phyloP scores from a whole-genome alignment of 306 rosid species.

The Quercus wislizeni region DNA sequence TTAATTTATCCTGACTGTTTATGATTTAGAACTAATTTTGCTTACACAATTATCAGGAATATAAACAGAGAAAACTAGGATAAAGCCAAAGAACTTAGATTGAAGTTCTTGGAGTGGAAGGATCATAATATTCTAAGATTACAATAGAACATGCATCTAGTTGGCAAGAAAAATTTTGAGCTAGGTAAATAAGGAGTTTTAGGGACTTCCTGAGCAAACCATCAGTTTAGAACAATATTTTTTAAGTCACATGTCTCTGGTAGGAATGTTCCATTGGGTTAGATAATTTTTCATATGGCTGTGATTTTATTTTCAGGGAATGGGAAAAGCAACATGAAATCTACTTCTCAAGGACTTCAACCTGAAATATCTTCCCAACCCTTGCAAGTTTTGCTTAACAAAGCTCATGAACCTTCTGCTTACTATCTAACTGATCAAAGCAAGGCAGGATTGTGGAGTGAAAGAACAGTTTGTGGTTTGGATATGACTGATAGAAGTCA shows the following conservation, averaged over 20 bases:
- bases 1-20: too few relatives aligned
- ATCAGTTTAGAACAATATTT: neutral
- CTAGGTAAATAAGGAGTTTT: too few relatives aligned
- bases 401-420: constrained; percentile 45
- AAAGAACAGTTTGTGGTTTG: constrained; percentile 47
- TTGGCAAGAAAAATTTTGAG: too few relatives aligned
- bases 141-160: too few relatives aligned
- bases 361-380: constrained; percentile 55
- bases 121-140: neutral
- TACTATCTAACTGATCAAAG: constrained; percentile 39
- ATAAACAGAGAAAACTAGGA: neutral
- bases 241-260: neutral
- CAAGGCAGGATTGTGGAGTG: constrained; percentile 51
- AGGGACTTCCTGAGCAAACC: too few relatives aligned
- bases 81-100: neutral
- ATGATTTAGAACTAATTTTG: too few relatives aligned
- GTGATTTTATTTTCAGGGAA: constrained; percentile 50
- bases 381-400: constrained; percentile 41
- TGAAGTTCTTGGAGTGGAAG: constrained; percentile 12
- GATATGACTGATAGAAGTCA: constrained; percentile 46
- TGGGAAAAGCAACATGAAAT: constrained; percentile 43
- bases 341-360: constrained; percentile 45
- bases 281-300: constrained; percentile 2
- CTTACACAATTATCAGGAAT: too few relatives aligned
- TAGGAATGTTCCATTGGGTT: constrained; percentile 1